A percentile compares a stretch with the other conserved stretches of the same genome.
Evolutionary conservation across 305 asterid genomes (phyloP).

Genomic region (Fraxinus sp.): DNA sequence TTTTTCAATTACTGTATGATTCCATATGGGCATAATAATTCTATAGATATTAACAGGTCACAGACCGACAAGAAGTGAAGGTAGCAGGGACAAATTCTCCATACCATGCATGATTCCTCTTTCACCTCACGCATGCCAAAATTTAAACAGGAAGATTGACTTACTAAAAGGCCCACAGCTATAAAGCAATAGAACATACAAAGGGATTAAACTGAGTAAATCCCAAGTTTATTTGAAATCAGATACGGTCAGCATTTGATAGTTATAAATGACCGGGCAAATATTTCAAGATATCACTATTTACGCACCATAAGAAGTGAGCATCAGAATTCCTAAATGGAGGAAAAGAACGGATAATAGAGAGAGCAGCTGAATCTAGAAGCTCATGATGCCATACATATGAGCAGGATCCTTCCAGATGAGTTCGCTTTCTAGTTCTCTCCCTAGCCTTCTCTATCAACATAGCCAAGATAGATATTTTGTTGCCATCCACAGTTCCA

Average conservation of each 20-base stretch:
- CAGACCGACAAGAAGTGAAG: slow-evolving; percentile 23
- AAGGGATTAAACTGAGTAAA: slow-evolving; percentile 7
- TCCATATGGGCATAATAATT: slow-evolving; percentile 15
- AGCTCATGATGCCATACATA: slow-evolving; percentile 65
- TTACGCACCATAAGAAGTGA: slow-evolving; percentile 67
- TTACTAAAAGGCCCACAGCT: slow-evolving; percentile 15
- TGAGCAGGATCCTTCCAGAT: slow-evolving; percentile 38
- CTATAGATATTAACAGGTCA: slow-evolving; percentile 2
- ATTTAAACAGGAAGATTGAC: slow-evolving; percentile 10
- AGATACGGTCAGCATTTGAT: background rate
- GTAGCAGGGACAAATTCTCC: slow-evolving; percentile 14
- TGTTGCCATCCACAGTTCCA: slow-evolving; percentile 37
- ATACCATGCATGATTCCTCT: slow-evolving; percentile 12
- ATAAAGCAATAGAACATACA: slow-evolving; percentile 14
- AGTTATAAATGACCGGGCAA: slow-evolving; percentile 6
- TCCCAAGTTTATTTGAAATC: slow-evolving; percentile 9
- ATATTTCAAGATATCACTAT: slow-evolving; percentile 19
- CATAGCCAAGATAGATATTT: slow-evolving; percentile 51
- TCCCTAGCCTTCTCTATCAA: slow-evolving; percentile 82
- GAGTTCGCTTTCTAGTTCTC: slow-evolving; percentile 39
- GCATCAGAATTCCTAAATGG: slow-evolving; percentile 53
- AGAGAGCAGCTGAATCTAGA: slow-evolving; percentile 66
- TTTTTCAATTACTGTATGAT: background rate
- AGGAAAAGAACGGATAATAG: slow-evolving; percentile 53
- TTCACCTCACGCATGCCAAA: slow-evolving; percentile 8